Percentiles rank a stretch among this genome's conserved stretches.
Evolutionary conservation across 192 early-diverging fungal species (phyloP).

Genomic region (Phycomyces nitens): DNA sequence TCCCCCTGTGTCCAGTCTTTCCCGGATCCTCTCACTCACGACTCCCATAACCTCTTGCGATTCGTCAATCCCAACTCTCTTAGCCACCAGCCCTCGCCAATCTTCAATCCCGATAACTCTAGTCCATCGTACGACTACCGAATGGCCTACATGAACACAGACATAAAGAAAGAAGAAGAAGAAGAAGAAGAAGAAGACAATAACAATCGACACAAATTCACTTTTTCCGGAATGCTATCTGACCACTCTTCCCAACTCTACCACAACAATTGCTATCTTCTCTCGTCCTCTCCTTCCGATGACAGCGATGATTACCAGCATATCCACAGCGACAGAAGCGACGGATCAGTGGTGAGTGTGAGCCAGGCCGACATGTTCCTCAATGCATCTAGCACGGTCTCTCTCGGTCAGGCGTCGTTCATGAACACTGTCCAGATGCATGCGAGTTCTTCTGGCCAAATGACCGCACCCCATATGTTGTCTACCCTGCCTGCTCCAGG

Average conservation of each 20-base stretch:
- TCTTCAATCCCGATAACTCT: constrained; percentile 10
- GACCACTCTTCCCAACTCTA: constrained; percentile 11
- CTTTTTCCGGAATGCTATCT: constrained; percentile 26
- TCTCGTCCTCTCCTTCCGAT: constrained; percentile 26
- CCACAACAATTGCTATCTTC: constrained; percentile 17
- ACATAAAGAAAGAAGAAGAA: constrained; percentile 1
- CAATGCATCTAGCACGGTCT: background rate
- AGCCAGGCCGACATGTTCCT: constrained; percentile 3
- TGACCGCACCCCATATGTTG: background rate
- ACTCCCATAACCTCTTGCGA: constrained; percentile 17
- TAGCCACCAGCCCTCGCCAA: constrained; percentile 11
- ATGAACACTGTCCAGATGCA: background rate
- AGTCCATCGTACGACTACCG: constrained; percentile 8
- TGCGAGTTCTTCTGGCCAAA: background rate
- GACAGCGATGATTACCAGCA: constrained; percentile 32
- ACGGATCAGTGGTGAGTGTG: background rate
- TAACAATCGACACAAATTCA: constrained; percentile 19
- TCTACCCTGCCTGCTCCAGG: background rate
- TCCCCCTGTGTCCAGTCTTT: constrained; percentile 25
- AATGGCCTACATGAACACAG: constrained; percentile 1
- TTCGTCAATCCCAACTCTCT: constrained; percentile 24
- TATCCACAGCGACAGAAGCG: background rate
- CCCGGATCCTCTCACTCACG: constrained; percentile 19
- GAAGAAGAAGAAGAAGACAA: background rate
- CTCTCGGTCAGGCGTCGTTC: background rate